phyloP scores from a whole-genome alignment of 2,329 filamentous ascomycete genomes.

The Diplodia corticola region DNA sequence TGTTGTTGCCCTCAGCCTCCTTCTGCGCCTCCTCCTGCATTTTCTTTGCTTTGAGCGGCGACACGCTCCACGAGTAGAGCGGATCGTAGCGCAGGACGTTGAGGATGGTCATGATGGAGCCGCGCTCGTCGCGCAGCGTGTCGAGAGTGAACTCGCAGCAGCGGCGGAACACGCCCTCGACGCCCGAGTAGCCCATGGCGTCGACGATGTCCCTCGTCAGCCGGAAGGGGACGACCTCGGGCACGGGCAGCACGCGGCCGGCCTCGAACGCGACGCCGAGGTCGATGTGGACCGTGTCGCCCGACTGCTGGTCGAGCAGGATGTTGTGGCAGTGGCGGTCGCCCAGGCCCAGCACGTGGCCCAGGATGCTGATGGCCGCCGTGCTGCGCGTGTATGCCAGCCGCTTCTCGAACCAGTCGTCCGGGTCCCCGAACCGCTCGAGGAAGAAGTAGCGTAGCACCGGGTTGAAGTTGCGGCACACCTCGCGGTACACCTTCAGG shows the following conservation, averaged over 20 bases:
- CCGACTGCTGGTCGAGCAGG: constrained; percentile 81
- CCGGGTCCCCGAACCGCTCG: constrained; percentile 88
- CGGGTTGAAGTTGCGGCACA: constrained; percentile 81
- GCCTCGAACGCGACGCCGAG: constrained; percentile 96
- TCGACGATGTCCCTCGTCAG: constrained; percentile 93
- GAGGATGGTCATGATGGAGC: constrained; percentile 97
- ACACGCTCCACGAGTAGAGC: constrained; percentile 92
- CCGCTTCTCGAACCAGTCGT: constrained; percentile 91
- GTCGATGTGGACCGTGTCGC: constrained; percentile 96
- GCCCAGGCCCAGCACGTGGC: constrained; percentile 87
- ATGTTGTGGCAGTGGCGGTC: constrained; percentile 98
- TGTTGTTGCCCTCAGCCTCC: constrained; percentile 28
- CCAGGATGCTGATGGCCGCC: constrained; percentile 91
- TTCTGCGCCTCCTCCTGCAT: constrained; percentile 66
- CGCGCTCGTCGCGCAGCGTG: constrained; percentile 89
- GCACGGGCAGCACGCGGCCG: constrained; percentile 89
- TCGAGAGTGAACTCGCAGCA: constrained; percentile 98
- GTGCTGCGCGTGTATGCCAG: constrained; percentile 92
- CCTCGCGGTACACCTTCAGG: constrained; percentile 72
- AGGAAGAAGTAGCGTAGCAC: constrained; percentile 98
- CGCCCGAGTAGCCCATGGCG: constrained; percentile 92
- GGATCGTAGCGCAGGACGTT: constrained; percentile 98
- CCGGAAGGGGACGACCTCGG: constrained; percentile 93
- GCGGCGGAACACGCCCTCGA: constrained; percentile 94
- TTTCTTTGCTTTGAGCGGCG: constrained; percentile 63